Evolutionary conservation across 345 rosid genomes (phyloP).

Genomic region (Populus euphratica): DNA sequence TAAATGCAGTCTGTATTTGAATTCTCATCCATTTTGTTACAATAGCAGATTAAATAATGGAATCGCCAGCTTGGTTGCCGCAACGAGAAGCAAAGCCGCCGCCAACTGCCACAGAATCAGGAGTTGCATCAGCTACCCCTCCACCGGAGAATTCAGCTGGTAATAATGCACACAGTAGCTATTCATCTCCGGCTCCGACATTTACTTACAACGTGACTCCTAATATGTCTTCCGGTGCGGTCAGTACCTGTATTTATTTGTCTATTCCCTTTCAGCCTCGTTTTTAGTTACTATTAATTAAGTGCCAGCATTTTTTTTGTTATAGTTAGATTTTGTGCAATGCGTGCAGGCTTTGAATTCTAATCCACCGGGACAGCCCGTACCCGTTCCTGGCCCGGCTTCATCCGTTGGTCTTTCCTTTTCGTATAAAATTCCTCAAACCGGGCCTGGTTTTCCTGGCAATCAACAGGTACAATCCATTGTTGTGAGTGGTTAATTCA

Average conservation of each 20-base stretch:
- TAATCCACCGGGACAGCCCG: conserved; percentile 14
- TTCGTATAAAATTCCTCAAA: conserved; percentile 23
- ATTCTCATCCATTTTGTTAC: background rate
- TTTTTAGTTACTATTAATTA: too few relatives aligned
- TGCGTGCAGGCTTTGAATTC: conserved; percentile 20
- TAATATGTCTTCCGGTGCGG: background rate
- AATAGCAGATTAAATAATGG: background rate
- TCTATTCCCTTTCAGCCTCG: too few relatives aligned
- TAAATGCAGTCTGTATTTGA: background rate
- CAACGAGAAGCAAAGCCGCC: background rate
- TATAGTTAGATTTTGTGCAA: too few relatives aligned
- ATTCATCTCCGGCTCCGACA: background rate
- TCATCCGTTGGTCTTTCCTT: conserved; percentile 16
- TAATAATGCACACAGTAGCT: background rate
- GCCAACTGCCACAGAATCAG: background rate
- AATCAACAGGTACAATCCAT: conserved; percentile 19
- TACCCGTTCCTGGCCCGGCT: conserved; percentile 17
- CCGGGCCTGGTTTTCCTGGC: conserved; percentile 10
- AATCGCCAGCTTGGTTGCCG: background rate
- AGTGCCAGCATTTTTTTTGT: too few relatives aligned
- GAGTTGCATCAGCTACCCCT: background rate
- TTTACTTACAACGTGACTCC: background rate
- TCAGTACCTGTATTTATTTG: background rate
- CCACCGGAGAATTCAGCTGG: background rate
- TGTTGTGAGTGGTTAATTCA: conserved; percentile 22